Evolutionary conservation across 2,329 filamentous ascomycete species (phyloP).

Genomic region (Macrophomina phaseolina): DNA sequence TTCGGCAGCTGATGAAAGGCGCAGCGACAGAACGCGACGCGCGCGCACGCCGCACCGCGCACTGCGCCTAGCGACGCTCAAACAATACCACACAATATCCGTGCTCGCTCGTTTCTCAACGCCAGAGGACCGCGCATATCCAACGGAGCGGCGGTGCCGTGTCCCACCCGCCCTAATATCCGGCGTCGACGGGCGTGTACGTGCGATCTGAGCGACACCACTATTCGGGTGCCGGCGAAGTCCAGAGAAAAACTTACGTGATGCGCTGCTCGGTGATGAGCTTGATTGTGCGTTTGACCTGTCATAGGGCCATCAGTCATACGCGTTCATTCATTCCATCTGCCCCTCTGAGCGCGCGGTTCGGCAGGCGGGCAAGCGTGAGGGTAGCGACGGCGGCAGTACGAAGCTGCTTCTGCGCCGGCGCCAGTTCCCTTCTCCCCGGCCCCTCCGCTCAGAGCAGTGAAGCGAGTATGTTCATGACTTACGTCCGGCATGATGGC

Average conservation of each 20-base stretch:
- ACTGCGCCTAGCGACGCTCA: not conserved
- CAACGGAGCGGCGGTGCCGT: too few species aligned
- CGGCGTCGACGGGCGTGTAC: not conserved
- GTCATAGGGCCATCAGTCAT: slow-evolving; percentile 11
- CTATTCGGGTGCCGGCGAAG: not conserved
- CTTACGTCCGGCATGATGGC: slow-evolving; percentile 54
- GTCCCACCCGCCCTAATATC: too few species aligned
- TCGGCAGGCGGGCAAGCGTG: too few species aligned
- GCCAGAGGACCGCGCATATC: too few species aligned
- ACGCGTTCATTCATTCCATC: too few species aligned
- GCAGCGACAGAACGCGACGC: not conserved
- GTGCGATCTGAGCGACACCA: not conserved
- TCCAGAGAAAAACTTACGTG: slow-evolving; percentile 67
- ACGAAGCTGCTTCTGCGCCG: too few species aligned
- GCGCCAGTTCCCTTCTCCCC: too few species aligned
- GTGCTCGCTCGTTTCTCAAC: too few species aligned
- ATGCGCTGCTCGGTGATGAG: slow-evolving; percentile 90
- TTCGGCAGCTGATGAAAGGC: not conserved
- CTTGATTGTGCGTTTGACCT: slow-evolving; percentile 87
- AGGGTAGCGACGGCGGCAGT: too few species aligned
- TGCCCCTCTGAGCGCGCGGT: too few species aligned
- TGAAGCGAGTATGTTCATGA: slow-evolving; percentile 18
- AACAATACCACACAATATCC: too few species aligned
- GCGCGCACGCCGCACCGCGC: not conserved
- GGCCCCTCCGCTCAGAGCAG: too few species aligned